Percentiles rank a stretch among this genome's conserved stretches.
Conservation (phyloP, 2,329 filamentous ascomycete genomes). For the Monilinia fructigena region DNA sequence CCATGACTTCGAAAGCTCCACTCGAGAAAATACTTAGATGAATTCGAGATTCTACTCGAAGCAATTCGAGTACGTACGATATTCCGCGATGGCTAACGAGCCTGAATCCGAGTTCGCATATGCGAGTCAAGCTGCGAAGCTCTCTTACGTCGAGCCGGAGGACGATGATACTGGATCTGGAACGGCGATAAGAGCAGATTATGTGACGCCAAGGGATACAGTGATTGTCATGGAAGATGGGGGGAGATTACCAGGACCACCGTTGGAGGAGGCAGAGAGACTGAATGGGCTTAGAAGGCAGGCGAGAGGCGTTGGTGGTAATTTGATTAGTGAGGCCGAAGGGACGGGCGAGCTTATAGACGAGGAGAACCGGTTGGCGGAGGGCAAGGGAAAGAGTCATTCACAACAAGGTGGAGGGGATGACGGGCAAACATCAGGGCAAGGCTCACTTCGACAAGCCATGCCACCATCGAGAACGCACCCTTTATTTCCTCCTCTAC, state of each 20-base stretch:
- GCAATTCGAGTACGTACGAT: constrained; percentile 20
- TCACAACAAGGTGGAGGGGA: constrained; percentile 28
- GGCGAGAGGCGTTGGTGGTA: constrained; percentile 35
- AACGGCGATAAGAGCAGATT: constrained; percentile 62
- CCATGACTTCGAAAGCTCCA: constrained; percentile 13
- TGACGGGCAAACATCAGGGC: constrained; percentile 47
- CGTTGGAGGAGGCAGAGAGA: constrained; percentile 66
- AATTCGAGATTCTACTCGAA: constrained; percentile 10
- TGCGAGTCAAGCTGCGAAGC: constrained; percentile 59
- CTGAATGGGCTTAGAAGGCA: constrained; percentile 63
- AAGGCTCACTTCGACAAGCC: constrained; percentile 47
- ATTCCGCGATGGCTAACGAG: constrained; percentile 15
- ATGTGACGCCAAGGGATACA: constrained; percentile 67
- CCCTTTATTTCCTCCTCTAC: constrained; percentile 80
- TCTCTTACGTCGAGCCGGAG: constrained; percentile 45
- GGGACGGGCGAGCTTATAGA: constrained; percentile 38
- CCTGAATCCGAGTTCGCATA: constrained; percentile 42
- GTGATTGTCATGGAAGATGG: constrained; percentile 69
- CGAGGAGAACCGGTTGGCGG: constrained; percentile 32
- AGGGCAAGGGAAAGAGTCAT: neutral
- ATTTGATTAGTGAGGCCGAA: constrained; percentile 41
- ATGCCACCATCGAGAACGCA: constrained; percentile 69
- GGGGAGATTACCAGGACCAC: constrained; percentile 64
- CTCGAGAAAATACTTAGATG: constrained; percentile 17
- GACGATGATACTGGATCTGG: constrained; percentile 34